Conservation (phyloP, 2,329 filamentous ascomycete genomes). For the Diaporthe sp. region DNA sequence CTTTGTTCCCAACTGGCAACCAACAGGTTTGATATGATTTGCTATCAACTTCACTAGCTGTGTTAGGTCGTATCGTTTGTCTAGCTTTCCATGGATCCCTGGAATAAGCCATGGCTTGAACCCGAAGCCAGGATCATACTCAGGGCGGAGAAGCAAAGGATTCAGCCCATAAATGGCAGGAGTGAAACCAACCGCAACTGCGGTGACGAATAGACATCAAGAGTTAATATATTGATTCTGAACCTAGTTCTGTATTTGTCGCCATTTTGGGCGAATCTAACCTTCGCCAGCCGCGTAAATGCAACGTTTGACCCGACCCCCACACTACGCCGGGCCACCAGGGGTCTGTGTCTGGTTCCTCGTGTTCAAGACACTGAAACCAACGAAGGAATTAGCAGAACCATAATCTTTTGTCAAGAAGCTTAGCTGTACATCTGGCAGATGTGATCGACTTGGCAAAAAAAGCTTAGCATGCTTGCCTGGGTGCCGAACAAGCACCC, state of each 20-base stretch:
- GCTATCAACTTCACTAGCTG: fast-evolving
- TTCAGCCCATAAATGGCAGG: background rate
- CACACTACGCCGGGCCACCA: too few species aligned
- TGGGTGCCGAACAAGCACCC: background rate
- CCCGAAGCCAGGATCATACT: background rate
- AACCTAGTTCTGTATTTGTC: too few species aligned
- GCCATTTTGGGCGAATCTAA: background rate
- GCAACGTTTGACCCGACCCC: background rate
- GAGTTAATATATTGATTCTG: too few species aligned
- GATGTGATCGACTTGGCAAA: background rate
- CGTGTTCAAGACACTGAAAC: background rate
- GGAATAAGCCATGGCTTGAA: background rate
- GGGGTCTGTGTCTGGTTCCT: too few species aligned
- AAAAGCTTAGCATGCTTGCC: background rate
- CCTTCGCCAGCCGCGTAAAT: background rate
- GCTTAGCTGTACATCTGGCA: background rate
- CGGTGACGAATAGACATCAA: background rate
- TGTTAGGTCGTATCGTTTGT: background rate
- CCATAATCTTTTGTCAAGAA: background rate
- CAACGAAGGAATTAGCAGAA: background rate
- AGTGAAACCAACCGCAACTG: background rate
- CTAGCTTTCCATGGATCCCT: background rate
- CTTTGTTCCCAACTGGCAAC: background rate
- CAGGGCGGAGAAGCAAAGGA: background rate
- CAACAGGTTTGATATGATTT: background rate